Percentiles rank a stretch among this genome's conserved stretches.
These are phyloP conservation scores for Pseudoturritis turrita DNA, from an alignment of 345 rosid genomes.

Conservation along the genomic window DNA sequence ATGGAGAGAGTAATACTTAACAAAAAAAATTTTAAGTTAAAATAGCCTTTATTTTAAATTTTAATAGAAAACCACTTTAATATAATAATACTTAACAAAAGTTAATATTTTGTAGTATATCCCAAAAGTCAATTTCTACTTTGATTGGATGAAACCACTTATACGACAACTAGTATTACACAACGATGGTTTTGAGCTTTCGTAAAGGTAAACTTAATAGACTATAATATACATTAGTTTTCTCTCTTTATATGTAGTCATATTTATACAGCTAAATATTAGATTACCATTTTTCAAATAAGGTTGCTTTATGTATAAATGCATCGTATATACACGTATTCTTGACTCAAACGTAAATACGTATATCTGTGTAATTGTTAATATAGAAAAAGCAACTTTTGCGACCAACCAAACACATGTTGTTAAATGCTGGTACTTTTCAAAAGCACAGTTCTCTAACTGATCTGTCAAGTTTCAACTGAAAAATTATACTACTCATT, in stretches of 20 bases:
- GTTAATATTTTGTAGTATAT: not conserved
- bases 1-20: too few species aligned
- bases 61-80: not conserved
- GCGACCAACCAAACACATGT: constrained; percentile 31
- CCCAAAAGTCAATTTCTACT: not conserved
- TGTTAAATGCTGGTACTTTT: constrained; percentile 25
- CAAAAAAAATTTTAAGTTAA: too few species aligned
- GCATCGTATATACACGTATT: not conserved
- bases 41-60: not conserved
- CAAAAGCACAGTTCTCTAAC: constrained; percentile 19
- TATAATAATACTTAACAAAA: not conserved
- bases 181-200: not conserved
- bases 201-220: not conserved
- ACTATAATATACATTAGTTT: not conserved
- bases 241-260: not conserved
- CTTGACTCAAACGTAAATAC: not conserved
- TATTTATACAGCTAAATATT: not conserved
- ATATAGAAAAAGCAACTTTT: constrained; percentile 3
- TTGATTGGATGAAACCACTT: not conserved
- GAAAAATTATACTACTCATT: not conserved
- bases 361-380: not conserved
- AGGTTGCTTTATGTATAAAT: not conserved
- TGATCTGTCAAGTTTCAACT: constrained; percentile 24
- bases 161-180: not conserved
- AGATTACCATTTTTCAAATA: not conserved